Evolutionary conservation across 805 yeast species (phyloP).

Genomic region (Sporopachydermia lactativora): DNA sequence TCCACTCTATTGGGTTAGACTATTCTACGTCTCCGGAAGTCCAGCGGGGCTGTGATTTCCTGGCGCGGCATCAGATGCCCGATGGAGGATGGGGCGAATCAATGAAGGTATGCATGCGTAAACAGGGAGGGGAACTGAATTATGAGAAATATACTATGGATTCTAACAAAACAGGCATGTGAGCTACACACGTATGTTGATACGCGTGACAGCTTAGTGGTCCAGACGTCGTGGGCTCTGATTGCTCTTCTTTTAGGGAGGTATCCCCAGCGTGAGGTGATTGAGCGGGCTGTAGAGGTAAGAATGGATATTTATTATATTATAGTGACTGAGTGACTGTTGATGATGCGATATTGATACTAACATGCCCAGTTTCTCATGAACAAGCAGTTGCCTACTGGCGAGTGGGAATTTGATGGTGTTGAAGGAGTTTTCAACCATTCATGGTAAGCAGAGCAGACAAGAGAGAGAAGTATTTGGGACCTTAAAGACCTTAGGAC

Average conservation of each 20-base stretch:
- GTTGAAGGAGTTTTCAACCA: slow-evolving; percentile 96
- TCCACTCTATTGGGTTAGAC: slow-evolving; percentile 48
- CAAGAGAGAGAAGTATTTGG: neutral
- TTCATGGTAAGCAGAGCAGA: slow-evolving; percentile 23
- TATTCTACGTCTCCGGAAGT: slow-evolving; percentile 54
- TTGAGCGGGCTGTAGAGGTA: slow-evolving; percentile 41
- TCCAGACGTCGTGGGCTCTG: slow-evolving; percentile 88
- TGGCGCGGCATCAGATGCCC: slow-evolving; percentile 53
- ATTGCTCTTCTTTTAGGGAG: slow-evolving; percentile 70
- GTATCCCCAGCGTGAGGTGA: slow-evolving; percentile 56
- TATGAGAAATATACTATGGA: neutral
- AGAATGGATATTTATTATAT: neutral
- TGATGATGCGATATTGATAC: too few species aligned
- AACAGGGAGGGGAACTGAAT: too few species aligned
- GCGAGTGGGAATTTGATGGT: slow-evolving; percentile 77
- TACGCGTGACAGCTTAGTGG: slow-evolving; percentile 47
- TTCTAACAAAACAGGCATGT: slow-evolving; percentile 30
- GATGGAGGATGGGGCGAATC: slow-evolving; percentile 99
- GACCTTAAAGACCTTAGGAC: neutral
- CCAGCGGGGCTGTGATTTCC: slow-evolving; percentile 70
- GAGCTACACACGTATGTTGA: slow-evolving; percentile 70
- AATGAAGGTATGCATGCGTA: slow-evolving; percentile 36
- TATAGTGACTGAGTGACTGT: too few species aligned
- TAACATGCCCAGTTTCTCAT: slow-evolving; percentile 32
- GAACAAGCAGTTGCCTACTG: slow-evolving; percentile 51